A percentile compares a stretch with the other conserved stretches of the same genome.
Evolutionary conservation across 805 yeast genomes (phyloP).

Genomic region (Yamadazyma paraphyllophila): DNA sequence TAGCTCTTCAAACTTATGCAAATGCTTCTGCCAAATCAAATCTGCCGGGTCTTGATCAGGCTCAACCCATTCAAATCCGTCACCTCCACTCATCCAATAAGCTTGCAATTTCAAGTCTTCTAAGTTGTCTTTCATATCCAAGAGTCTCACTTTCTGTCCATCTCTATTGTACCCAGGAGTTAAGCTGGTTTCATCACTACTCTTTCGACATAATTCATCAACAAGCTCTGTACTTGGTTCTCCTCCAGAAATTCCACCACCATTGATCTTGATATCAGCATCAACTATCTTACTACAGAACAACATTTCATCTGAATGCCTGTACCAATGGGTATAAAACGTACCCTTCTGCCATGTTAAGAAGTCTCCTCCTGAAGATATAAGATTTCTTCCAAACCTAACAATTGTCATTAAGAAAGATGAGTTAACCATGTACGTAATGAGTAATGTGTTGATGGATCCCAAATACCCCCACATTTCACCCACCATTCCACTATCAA

Average conservation of each 20-base stretch:
- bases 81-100: slow-evolving; percentile 86
- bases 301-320: slow-evolving; percentile 64
- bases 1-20: slow-evolving; percentile 22
- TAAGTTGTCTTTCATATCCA: slow-evolving; percentile 50
- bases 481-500: slow-evolving; percentile 39
- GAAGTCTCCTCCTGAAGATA: slow-evolving; percentile 47
- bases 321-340: slow-evolving; percentile 59
- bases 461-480: slow-evolving; percentile 36
- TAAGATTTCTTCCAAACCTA: slow-evolving; percentile 37
- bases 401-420: slow-evolving; percentile 42
- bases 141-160: slow-evolving; percentile 38
- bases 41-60: slow-evolving; percentile 91
- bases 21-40: slow-evolving; percentile 37
- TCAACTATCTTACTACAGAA: slow-evolving; percentile 66
- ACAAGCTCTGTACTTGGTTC: slow-evolving; percentile 30
- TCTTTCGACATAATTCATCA: slow-evolving; percentile 37
- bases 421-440: slow-evolving; percentile 40
- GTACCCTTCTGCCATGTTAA: slow-evolving; percentile 67
- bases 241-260: slow-evolving; percentile 44
- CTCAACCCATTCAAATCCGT: slow-evolving; percentile 84
- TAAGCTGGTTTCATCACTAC: slow-evolving; percentile 23
- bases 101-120: slow-evolving; percentile 71
- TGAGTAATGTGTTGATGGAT: slow-evolving; percentile 47
- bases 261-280: slow-evolving; percentile 56
- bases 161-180: slow-evolving; percentile 35